Conservation (phyloP, 2,329 filamentous ascomycete species). For the Nemania abortiva region DNA sequence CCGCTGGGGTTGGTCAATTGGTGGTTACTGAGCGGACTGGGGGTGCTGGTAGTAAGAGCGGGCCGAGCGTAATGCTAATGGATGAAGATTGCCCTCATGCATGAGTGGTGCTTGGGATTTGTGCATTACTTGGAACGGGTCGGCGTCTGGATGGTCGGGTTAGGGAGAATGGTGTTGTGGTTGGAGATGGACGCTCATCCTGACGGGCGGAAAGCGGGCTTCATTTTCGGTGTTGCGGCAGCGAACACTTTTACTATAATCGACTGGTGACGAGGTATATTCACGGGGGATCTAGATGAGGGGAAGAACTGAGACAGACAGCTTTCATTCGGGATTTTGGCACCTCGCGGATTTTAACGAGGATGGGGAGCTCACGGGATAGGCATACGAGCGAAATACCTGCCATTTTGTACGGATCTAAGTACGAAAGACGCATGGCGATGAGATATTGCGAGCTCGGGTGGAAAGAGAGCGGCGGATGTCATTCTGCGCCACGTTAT, state of each 20-base stretch:
- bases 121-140: neutral
- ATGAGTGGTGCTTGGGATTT: neutral
- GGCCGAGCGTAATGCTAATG: neutral
- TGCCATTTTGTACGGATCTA: too few relatives aligned
- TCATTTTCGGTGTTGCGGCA: neutral
- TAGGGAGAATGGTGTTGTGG: neutral
- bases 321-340: too few relatives aligned
- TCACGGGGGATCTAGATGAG: too few relatives aligned
- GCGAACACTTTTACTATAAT: neutral
- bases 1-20: neutral
- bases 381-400: too few relatives aligned
- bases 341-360: too few relatives aligned
- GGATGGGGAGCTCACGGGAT: too few relatives aligned
- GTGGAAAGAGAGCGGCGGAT: neutral
- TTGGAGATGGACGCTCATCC: neutral
- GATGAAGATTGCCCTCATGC: neutral
- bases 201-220: neutral
- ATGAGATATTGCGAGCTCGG: neutral
- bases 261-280: neutral
- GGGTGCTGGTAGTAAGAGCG: neutral
- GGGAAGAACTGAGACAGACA: too few relatives aligned
- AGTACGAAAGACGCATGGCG: too few relatives aligned
- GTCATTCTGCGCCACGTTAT: neutral
- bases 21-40: conserved; percentile 13
- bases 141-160: neutral